phyloP scores from a whole-genome alignment of 1,284 basidiomycete genomes.

The Puccinia triticina region DNA sequence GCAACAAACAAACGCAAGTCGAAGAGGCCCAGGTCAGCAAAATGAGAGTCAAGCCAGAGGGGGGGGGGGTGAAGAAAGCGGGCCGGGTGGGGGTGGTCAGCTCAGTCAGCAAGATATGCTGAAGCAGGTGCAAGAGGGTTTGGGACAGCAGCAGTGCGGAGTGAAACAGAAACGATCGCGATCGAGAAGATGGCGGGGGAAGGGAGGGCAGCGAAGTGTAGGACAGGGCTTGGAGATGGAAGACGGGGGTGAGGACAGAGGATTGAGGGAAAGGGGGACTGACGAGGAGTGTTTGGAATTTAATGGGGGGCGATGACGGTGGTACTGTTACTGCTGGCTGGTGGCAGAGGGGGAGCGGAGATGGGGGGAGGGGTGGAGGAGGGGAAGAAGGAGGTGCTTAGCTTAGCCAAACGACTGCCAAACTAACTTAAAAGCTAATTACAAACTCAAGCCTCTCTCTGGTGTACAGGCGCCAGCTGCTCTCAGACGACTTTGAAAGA shows the following conservation, averaged over 20 bases:
- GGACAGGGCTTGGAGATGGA: background rate
- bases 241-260: no score
- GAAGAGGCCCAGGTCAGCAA: constrained; percentile 6
- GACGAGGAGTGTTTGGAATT: background rate
- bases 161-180: background rate
- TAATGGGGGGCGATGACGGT: background rate
- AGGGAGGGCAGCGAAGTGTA: background rate
- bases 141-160: background rate
- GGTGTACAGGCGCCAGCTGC: no score
- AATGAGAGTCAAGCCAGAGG: background rate
- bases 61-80: background rate
- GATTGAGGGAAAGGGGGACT: background rate
- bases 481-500: no score
- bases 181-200: background rate
- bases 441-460: no score
- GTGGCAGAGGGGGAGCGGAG: no score
- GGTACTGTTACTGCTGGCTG: no score
- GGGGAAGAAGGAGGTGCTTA: no score
- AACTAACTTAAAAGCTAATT: no score
- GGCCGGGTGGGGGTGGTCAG: background rate
- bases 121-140: background rate
- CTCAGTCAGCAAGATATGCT: background rate
- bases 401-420: no score
- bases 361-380: no score
- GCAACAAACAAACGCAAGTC: background rate